Base-by-base conservation (phyloP, 176 grass and related monocot species). In the Themeda triandra region DNA sequence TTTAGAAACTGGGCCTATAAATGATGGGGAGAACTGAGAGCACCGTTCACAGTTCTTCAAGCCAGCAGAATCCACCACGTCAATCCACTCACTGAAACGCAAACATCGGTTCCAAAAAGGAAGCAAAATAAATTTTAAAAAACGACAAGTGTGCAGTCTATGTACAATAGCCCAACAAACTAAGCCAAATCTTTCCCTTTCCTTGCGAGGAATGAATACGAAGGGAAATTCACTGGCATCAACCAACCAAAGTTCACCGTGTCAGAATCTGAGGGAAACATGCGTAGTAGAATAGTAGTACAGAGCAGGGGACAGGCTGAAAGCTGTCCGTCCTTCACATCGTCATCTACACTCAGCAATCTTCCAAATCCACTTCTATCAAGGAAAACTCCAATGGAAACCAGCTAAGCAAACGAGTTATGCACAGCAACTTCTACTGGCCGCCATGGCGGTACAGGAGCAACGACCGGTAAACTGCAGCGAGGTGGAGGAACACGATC, bases 391-490 rank as follows among this genome's bases (percentile, higher is more conserved):
- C 13, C 11, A 6, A 13, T 28, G 27, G 21, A 46, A 45, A 14
- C 3, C 33, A 14, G 15, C 60, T 42, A 60, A 24, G 28, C 36
- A 82, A 31, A 51, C 48, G 44, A n/a, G 2, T 17, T 28, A 73
- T 60, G 78, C 9, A 72, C 69, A 18, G 39, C 46, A 9, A 27
- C 17, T 44, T 91, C 63, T 76, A 71, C 45, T 58, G 72, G 13
- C 93, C 88, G 5, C 93, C 93, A 7, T 99, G 93, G 54, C 96
- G 96, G 65, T 99, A 94, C 49, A 99, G 84, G 17, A 99, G 96
- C 81, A 99, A 15, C 2, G 91, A 94, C 13, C 96, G 91, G 77
- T 99, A 99, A 24, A 99, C 82, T 0, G 96, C 91, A 12, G 96
- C 85, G 1, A 99, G 87, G 68, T 99, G 96, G 44, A 99, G 83